Percentiles rank a stretch among this genome's conserved stretches.
phyloP scores from a whole-genome alignment of 164 flowering plant species.

The Chimonanthus salicifolius region DNA sequence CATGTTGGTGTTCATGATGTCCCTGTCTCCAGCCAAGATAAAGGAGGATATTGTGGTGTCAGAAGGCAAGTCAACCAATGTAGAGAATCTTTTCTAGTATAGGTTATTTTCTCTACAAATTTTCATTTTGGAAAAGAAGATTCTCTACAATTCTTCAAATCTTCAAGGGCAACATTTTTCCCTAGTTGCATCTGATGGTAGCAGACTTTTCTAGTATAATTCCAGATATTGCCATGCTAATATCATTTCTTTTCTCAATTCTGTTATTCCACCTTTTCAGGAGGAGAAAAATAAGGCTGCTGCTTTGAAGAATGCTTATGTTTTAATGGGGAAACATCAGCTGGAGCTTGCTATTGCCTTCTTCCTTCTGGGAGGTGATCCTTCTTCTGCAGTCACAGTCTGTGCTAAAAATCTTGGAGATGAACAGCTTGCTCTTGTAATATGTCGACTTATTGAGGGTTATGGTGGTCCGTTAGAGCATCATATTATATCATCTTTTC shows the following conservation, averaged over 20 bases:
- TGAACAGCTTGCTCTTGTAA: constrained; percentile 94
- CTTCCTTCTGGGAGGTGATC: constrained; percentile 96
- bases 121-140: no score
- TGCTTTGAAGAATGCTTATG: constrained; percentile 97
- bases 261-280: constrained; percentile 26
- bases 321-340: constrained; percentile 93
- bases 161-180: not conserved
- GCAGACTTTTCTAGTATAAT: not conserved
- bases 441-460: constrained; percentile 86
- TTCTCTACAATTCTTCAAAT: not conserved
- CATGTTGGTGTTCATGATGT: no score
- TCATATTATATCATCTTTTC: constrained; percentile 52
- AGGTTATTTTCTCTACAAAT: no score
- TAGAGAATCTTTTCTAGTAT: no score
- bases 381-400: constrained; percentile 72
- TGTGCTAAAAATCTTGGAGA: constrained; percentile 90
- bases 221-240: not conserved
- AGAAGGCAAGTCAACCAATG: no score
- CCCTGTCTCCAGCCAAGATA: no score
- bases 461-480: constrained; percentile 60
- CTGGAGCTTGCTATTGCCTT: constrained; percentile 90
- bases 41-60: no score
- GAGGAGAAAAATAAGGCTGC: constrained; percentile 94
- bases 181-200: not conserved
- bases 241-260: not conserved